Evolutionary conservation across 257 asterid species (phyloP).

Genomic region (Solanum chmielewskii): DNA sequence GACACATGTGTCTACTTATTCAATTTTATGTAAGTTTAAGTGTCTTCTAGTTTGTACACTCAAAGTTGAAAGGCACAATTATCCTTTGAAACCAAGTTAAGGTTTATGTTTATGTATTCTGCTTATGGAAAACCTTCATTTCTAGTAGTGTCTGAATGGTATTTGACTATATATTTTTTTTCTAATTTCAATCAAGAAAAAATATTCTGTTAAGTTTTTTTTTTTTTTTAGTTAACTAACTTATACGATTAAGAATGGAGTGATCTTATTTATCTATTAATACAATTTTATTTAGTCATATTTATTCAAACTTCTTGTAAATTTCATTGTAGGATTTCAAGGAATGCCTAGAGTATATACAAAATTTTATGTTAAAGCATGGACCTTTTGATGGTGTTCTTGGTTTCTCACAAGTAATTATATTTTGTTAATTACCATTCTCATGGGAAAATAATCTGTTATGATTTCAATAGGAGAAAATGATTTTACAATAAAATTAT

Average conservation of each 20-base stretch:
- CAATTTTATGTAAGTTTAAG: no score
- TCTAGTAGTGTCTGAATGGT: neutral
- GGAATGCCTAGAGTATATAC: slow-evolving; percentile 19
- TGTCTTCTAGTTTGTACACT: no score
- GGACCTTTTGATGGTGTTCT: slow-evolving; percentile 34
- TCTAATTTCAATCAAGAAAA: no score
- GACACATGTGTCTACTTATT: no score
- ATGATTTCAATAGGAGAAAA: neutral
- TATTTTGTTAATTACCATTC: neutral
- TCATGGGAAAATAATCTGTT: neutral
- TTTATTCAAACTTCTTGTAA: neutral
- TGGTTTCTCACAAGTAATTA: slow-evolving; percentile 22
- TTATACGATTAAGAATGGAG: neutral
- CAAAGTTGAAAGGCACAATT: no score
- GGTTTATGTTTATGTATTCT: no score
- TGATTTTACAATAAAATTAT: neutral
- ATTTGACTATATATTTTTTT: no score
- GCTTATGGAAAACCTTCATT: no score
- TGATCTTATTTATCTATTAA: neutral
- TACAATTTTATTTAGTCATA: no score
- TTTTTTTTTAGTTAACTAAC: neutral
- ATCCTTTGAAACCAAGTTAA: no score
- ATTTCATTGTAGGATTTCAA: slow-evolving; percentile 1
- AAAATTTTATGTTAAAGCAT: slow-evolving; percentile 16
- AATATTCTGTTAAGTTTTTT: no score